A percentile compares a stretch with the other conserved stretches of the same genome.
These are phyloP conservation scores for Przewalskia tangutica DNA, from an alignment of 257 asterid species.

Conservation along the genomic window DNA sequence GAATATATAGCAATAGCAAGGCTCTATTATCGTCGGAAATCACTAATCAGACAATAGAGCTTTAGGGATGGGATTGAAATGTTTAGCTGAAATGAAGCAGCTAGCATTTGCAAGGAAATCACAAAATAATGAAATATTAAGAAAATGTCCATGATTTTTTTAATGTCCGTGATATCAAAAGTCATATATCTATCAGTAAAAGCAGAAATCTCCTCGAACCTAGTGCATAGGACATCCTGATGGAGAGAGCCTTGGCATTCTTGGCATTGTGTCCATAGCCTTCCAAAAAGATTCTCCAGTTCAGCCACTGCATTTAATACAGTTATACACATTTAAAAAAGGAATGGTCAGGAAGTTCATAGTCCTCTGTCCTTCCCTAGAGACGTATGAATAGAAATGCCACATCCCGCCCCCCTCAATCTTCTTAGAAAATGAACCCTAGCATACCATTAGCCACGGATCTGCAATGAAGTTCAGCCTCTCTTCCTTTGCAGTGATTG, in stretches of 20 bases:
- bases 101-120: background rate
- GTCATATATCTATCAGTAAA: background rate
- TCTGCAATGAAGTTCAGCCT: constrained; percentile 95
- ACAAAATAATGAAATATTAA: background rate
- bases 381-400: background rate
- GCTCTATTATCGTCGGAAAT: background rate
- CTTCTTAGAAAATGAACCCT: background rate
- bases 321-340: background rate
- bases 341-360: background rate
- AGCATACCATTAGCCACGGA: constrained; percentile 73
- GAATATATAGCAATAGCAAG: background rate
- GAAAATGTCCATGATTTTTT: background rate
- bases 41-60: background rate
- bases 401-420: constrained; percentile 18
- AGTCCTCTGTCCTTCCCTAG: background rate
- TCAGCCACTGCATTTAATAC: constrained; percentile 57
- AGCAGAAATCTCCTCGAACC: constrained; percentile 34
- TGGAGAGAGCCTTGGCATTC: constrained; percentile 99
- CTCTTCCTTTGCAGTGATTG: constrained; percentile 95
- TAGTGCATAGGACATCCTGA: constrained; percentile 93
- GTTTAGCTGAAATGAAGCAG: constrained; percentile 12
- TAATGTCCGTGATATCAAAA: background rate
- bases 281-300: constrained; percentile 87
- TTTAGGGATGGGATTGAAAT: background rate
- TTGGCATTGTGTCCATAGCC: constrained; percentile 98